Base-by-base conservation (phyloP, 2,329 filamentous ascomycete species). In the Alternaria longipes region DNA sequence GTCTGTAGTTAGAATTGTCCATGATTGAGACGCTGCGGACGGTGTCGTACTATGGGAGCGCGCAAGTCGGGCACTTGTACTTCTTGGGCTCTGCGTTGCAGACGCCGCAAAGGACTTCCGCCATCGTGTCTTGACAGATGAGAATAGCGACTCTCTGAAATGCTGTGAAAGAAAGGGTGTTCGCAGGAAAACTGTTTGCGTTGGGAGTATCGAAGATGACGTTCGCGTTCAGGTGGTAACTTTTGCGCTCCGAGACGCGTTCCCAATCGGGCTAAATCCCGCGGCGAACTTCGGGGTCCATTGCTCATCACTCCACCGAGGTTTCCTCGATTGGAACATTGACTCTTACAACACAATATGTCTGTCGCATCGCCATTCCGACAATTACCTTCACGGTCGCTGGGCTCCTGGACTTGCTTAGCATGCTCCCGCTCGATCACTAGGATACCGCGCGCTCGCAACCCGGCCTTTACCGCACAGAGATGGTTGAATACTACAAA, bases 61-160 rank as follows among this genome's bases (percentile, higher is more conserved):
- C 71, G 67, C 82, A 84, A 20, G 78, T 77, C n/a, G 81, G 81
- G 66, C 82, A 84, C 74, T 82, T 83, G 78, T 84, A 84, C 69
- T 84, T 84, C 49, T 80, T 81, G n/a, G 78, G 76, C 47, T 74
- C 69, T 22, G 71, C 70, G 41, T 78, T 69, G 71, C 82, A 84
- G n/a, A 84, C 75, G 44, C 78, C 79, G 60, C 82, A 84, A 12
- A 74, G 62, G 8, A 41, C 4, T 8, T 74, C 71, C 16, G 72
- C 59, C 80, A 82, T 79, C 6, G 45, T 66, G 51, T 45, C 2
- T n/a, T 20, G 1, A 9, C 16, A 9, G 8, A 24, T n/a, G 0
- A 8, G 5, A 2, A 1, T 20, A 1, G 32, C 32, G 14, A 14
- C 14, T 36, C 8, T 14, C 0, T 8, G 12, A 36, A 0, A 6